phyloP scores from a whole-genome alignment of 2,329 filamentous ascomycete genomes.

The Fusarium sororula region DNA sequence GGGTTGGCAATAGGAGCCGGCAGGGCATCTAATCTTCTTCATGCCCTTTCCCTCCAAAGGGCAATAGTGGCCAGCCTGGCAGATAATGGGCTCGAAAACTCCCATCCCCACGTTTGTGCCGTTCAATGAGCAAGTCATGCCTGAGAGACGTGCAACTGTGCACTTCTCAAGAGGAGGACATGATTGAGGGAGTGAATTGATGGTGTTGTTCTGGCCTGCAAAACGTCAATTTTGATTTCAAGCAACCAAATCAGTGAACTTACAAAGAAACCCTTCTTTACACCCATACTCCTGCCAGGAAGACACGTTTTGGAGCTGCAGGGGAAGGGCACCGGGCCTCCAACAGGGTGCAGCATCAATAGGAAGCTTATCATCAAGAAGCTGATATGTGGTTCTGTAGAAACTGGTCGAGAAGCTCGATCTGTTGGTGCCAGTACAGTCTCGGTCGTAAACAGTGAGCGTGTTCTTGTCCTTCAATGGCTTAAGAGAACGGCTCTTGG shows the following conservation, averaged over 20 bases:
- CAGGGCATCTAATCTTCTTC: slow-evolving; percentile 54
- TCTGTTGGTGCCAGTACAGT: slow-evolving; percentile 54
- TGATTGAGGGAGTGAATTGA: slow-evolving; percentile 57
- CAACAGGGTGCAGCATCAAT: slow-evolving; percentile 53
- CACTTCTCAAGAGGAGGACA: slow-evolving; percentile 53
- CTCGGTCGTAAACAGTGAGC: slow-evolving; percentile 50
- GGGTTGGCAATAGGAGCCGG: slow-evolving; percentile 60
- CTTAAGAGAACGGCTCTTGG: slow-evolving; percentile 37
- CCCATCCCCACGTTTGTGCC: slow-evolving; percentile 54
- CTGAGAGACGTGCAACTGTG: slow-evolving; percentile 49
- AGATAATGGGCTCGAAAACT: slow-evolving; percentile 61
- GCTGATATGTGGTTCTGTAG: slow-evolving; percentile 47
- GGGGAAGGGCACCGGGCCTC: slow-evolving; percentile 50
- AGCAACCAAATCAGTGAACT: slow-evolving; percentile 18
- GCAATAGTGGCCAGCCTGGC: slow-evolving; percentile 60
- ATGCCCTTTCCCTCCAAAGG: slow-evolving; percentile 49
- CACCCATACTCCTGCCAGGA: slow-evolving; percentile 52
- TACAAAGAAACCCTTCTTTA: slow-evolving; percentile 54
- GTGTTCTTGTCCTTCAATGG: slow-evolving; percentile 32
- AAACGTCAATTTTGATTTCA: background rate
- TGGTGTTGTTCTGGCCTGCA: slow-evolving; percentile 55
- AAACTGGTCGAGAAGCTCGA: slow-evolving; percentile 54
- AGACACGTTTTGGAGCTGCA: slow-evolving; percentile 51
- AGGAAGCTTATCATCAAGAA: slow-evolving; percentile 41
- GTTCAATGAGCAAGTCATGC: slow-evolving; percentile 45